Evolutionary conservation across 1,284 basidiomycete genomes (phyloP), one percentile per base, ranked within the genome.

Genomic region (Veloboletus limbatus): DNA sequence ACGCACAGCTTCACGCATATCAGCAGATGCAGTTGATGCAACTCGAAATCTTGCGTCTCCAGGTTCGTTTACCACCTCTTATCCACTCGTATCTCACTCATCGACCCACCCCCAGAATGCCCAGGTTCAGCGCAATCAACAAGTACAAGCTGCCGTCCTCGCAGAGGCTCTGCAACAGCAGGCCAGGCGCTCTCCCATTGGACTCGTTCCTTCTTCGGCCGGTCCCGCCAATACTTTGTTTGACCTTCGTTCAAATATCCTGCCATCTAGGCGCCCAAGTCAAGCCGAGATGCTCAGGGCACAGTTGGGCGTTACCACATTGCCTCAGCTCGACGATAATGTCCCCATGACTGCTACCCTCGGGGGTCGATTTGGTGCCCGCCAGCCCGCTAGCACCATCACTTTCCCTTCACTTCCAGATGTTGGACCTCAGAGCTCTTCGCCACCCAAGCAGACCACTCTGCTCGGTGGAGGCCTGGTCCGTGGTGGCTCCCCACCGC

Each of bases 11-110:
- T 34, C 77, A 81, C 54, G 74, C 78, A 43, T 72, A 87, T 39
- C 63, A 68, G 47, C 86, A 88, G 65, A 75, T 90, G 74, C 88
- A 90, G 69, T 74, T 88, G 74, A 77, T 90, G 71, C 88, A 90
- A 63, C 71, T 90, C 53, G 88, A 91, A 69, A 77, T 90, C 56
- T 68, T 88, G 60, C 78, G 79, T 57, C 77, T 90, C 53, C 87
- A 89, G 82, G 87, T 83, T 53, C 49, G 75, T 69, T 33, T 47
- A 53, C 8, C 54, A 34, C 22, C 18, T 16, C 3, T 26, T 16
- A 6, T 24, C 25, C 40, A 4, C 17, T n/a, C 33, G n/a, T n/a
- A 2, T 34, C 50, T 14, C 40, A 21, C 28, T 0, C 35, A 32
- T 40, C 38, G 4, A 48, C 32, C 30, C 32, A 22, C 11, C 7